Conservation (phyloP, 345 rosid genomes). For the Iberis pinnata region DNA sequence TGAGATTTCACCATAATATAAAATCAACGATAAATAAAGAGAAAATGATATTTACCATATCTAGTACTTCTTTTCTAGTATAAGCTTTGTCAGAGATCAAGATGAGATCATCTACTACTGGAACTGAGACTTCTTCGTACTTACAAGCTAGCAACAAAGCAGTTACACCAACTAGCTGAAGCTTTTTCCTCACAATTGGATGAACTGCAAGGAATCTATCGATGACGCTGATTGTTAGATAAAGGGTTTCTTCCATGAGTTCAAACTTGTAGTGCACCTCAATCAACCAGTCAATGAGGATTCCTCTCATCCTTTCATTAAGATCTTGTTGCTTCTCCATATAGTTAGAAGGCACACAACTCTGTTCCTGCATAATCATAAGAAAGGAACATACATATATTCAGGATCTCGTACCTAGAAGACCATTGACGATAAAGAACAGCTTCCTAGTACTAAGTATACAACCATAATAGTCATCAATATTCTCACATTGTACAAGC, state of each 20-base stretch:
- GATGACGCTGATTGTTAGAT: conserved; percentile 73
- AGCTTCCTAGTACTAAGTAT: too few relatives aligned
- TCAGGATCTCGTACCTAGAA: too few relatives aligned
- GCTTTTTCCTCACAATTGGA: conserved; percentile 67
- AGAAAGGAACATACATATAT: too few relatives aligned
- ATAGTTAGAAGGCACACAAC: conserved; percentile 51
- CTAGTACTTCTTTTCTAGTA: conserved; percentile 54
- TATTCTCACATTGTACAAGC: too few relatives aligned
- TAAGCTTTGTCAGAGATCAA: conserved; percentile 89
- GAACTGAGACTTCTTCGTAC: conserved; percentile 93
- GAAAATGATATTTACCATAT: conserved; percentile 46
- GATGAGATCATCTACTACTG: conserved; percentile 76
- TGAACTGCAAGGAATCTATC: conserved; percentile 72
- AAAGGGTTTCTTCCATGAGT: conserved; percentile 89
- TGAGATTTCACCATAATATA: conserved; percentile 47
- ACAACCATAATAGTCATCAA: too few relatives aligned
- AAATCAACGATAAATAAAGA: neutral
- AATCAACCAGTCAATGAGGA: conserved; percentile 87
- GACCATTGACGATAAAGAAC: too few relatives aligned
- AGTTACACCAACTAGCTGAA: conserved; percentile 87
- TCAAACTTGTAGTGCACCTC: conserved; percentile 99
- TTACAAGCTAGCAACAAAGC: conserved; percentile 98
- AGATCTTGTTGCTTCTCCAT: conserved; percentile 68
- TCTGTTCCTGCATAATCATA: neutral
- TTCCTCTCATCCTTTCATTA: conserved; percentile 87